Evolutionary conservation across 2,329 filamentous ascomycete species (phyloP), one percentile per base, ranked within the genome.

Genomic region (Ambrosiella cleistominuta): DNA sequence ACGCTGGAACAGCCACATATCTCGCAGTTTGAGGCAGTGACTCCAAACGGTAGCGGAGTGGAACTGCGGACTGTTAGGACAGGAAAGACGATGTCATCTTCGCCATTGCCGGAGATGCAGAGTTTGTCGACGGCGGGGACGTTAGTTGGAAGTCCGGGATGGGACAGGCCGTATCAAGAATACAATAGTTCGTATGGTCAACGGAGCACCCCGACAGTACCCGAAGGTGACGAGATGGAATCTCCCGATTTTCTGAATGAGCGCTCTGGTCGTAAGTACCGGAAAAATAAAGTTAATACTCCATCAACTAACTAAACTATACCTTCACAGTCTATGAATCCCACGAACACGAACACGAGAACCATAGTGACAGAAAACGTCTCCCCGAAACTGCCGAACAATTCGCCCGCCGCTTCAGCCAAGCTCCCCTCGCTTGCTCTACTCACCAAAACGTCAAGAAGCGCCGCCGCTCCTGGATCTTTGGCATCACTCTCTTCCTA

Each of bases 381-480:
- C 35, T 5, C 19, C 17, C 7, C 19, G 47, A 51, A 51, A 11
- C 47, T 36, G 6, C 6, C 17, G 17, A 51, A 36, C 8, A 8
- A 11, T 51, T 51, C 13, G 13, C 5, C 17, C 7, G 13, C 19
- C 47, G 47, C 47, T 51, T 17, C 11, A 35, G 9, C 9, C 11
- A 51, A 36, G 17, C 17, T 11, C 47, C 47, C 47, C 11, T 42
- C n/a, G 47, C 8, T 19, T 51, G 47, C 47, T 9, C 27, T 19
- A 35, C 47, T 4, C 27, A n/a, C 8, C 27, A 51, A 7, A 36
- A 44, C 12, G 12, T 54, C 9, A 54, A 54, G 37, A 54, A 54
- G 36, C 37, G 39, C n/a, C 64, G 68, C 45, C 64, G 62, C 11
- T 71, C 68, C 52, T 82, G 77, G 76, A 68, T 82, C 8, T 75